Evolutionary conservation across 2,329 filamentous ascomycete species (phyloP).

Genomic region (Xylariales sp.): DNA sequence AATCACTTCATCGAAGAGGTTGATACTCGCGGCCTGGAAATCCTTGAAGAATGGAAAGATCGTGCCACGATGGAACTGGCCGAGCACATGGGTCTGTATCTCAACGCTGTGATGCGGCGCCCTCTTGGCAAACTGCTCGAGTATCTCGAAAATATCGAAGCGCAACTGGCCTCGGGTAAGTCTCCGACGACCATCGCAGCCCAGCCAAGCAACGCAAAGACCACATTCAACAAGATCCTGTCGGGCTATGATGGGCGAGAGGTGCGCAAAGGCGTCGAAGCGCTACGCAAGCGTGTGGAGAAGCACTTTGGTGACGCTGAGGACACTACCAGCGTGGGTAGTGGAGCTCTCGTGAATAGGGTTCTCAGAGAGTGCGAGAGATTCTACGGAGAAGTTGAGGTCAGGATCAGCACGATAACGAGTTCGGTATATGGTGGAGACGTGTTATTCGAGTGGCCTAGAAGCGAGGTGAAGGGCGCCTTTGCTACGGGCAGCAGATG

Average conservation of each 20-base stretch:
- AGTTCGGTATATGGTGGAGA: conserved; percentile 62
- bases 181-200: conserved; percentile 62
- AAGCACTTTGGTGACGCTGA: conserved; percentile 95
- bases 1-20: conserved; percentile 95
- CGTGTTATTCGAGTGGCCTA: conserved; percentile 62
- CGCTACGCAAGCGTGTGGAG: conserved; percentile 85
- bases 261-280: conserved; percentile 83
- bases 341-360: conserved; percentile 47
- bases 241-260: conserved; percentile 78
- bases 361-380: conserved; percentile 58
- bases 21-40: conserved; percentile 66
- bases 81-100: conserved; percentile 84
- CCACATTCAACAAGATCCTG: conserved; percentile 81
- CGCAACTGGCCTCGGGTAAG: conserved; percentile 58
- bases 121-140: conserved; percentile 89
- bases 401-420: conserved; percentile 54
- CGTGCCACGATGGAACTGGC: conserved; percentile 73
- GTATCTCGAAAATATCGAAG: conserved; percentile 85
- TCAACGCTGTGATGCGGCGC: conserved; percentile 81
- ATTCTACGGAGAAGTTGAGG: conserved; percentile 59
- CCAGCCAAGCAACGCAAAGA: conserved; percentile 78
- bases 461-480: conserved; percentile 56
- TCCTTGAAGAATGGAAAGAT: conserved; percentile 78
- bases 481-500: too few relatives aligned
- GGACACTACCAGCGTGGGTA: conserved; percentile 58